Evolutionary conservation across 2,329 filamentous ascomycete species (phyloP), one percentile per base, ranked within the genome.

Genomic region (Colletotrichum neosansevieriae): DNA sequence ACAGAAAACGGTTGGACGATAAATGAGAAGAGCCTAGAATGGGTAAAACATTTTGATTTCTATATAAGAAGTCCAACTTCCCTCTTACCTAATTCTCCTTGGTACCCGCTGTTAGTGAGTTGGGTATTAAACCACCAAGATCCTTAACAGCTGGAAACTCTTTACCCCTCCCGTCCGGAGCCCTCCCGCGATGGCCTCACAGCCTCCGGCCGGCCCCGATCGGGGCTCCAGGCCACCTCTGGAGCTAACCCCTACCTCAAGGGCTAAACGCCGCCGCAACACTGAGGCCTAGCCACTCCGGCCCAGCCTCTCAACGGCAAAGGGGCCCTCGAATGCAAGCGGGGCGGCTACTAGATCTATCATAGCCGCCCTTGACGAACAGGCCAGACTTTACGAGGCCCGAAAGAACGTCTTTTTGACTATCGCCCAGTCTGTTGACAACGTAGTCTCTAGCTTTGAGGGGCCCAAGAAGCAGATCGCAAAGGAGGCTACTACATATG

Each of bases 381-480:
- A 53, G 24, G 58, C 58, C 2, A 60, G 29, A n/a, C 19, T 44
- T 11, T 51, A 42, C 17, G 11, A 60, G 17, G 47, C 45, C 13
- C 3, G 21, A 15, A 51, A 60, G 15, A 19, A 60, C 1, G 19
- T 51, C 58, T 51, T 60, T 29, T 1, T 61, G 10, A 34, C 58
- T n/a, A 53, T 61, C 4, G 15, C 21, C 11, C 5, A 53, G 15
- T 51, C 58, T 32, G 36, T 61, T 2, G 5, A 61, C 9, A 61
- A n/a, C 13, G 15, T 53, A 2, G 21, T 53, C 47, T 15, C 34
- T 11, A 21, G 58, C 47, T 61, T 51, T 19, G 6, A 44, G 13
- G 47, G 36, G 2, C 21, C 17, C 10, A 60, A 17, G 29, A 51
- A 60, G 34, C n/a, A 60, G 45, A 60, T 60, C 6, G 47, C 47